phyloP scores from a whole-genome alignment of 225 moss, liverwort and hornwort species.

The Lunularia cruciata region DNA sequence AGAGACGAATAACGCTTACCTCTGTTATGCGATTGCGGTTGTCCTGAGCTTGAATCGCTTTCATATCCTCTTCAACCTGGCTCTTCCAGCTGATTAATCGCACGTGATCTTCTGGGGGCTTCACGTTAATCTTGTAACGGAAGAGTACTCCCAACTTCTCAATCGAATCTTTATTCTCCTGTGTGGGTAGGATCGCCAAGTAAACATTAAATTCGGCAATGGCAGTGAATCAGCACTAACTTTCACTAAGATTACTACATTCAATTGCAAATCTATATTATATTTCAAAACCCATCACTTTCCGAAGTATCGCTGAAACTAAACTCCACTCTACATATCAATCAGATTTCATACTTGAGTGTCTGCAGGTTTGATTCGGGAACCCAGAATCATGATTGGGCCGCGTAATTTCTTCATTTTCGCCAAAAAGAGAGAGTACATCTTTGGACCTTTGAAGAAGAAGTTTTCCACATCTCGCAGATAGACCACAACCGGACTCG shows the following conservation, averaged over 20 bases:
- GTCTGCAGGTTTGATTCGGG: conserved; percentile 34
- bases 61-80: conserved; percentile 55
- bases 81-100: conserved; percentile 55
- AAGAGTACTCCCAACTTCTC: conserved; percentile 47
- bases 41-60: conserved; percentile 56
- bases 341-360: conserved; percentile 7
- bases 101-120: conserved; percentile 48
- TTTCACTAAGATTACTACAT: too few species aligned
- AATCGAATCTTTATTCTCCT: conserved; percentile 32
- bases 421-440: conserved; percentile 42
- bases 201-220: too few species aligned
- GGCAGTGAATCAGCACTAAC: too few species aligned
- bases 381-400: conserved; percentile 51
- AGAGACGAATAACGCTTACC: conserved; percentile 6
- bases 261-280: background rate
- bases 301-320: background rate
- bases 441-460: conserved; percentile 48
- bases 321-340: background rate
- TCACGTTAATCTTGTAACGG: conserved; percentile 52
- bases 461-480: conserved; percentile 49
- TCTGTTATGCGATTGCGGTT: conserved; percentile 51
- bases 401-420: conserved; percentile 47
- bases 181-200: background rate
- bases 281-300: background rate
- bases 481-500: conserved; percentile 50